Evolutionary conservation across 2,329 filamentous ascomycete genomes (phyloP).

Genomic region (Amesomyces nigricolor): DNA sequence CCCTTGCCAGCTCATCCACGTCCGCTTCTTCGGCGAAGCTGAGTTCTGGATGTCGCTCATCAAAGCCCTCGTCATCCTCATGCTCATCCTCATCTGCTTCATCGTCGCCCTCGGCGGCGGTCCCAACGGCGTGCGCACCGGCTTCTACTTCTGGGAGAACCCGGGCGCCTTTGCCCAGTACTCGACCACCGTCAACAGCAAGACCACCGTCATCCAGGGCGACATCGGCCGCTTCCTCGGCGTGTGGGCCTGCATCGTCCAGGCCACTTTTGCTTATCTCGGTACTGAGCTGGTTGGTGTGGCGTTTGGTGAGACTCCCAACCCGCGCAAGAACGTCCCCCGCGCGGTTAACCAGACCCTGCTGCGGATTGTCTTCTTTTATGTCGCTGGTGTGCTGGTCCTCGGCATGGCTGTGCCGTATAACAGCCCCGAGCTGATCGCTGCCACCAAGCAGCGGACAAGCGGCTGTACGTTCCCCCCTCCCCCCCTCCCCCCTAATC

Average conservation of each 20-base stretch:
- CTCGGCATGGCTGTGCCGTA: conserved; percentile 64
- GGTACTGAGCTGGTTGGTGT: conserved; percentile 62
- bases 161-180: conserved; percentile 40
- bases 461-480: conserved; percentile 23
- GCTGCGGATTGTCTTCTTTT: conserved; percentile 65
- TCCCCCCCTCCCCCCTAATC: not conserved
- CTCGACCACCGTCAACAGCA: conserved; percentile 17
- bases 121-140: conserved; percentile 34
- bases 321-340: conserved; percentile 61
- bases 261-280: conserved; percentile 37
- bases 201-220: conserved; percentile 25
- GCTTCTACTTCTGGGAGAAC: conserved; percentile 41
- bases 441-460: conserved; percentile 37
- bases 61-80: conserved; percentile 41
- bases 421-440: conserved; percentile 41
- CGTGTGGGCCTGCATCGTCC: conserved; percentile 35
- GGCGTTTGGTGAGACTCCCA: conserved; percentile 62
- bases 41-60: conserved; percentile 44
- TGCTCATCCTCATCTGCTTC: conserved; percentile 35
- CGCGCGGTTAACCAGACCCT: conserved; percentile 64
- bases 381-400: conserved; percentile 58
- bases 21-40: conserved; percentile 41
- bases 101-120: conserved; percentile 37
- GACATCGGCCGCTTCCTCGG: conserved; percentile 36
- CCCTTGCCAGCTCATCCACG: conserved; percentile 30